Conservation (phyloP, 257 asterid genomes). For the Handroanthus guayacan region DNA sequence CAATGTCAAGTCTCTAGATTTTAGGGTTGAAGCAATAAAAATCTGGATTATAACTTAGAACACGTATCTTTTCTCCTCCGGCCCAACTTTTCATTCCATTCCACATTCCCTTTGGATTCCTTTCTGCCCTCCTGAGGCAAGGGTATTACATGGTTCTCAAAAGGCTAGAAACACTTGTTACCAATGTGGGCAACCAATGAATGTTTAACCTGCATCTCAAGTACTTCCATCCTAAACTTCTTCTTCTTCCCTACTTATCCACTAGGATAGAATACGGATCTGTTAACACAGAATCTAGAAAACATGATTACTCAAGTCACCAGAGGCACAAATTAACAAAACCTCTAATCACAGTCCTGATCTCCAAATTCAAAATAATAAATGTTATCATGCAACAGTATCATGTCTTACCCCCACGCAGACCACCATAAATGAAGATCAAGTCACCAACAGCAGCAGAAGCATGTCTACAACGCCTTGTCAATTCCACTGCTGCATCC, state of each 20-base stretch:
- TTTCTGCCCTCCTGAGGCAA: too few relatives aligned
- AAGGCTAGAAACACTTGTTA: too few relatives aligned
- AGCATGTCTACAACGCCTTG: constrained; percentile 98
- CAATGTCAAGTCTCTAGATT: constrained; percentile 4
- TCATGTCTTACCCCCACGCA: constrained; percentile 93
- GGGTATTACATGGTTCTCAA: too few relatives aligned
- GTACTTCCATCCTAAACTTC: neutral
- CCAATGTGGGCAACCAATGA: too few relatives aligned
- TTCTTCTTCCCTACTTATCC: neutral
- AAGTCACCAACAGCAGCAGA: constrained; percentile 98
- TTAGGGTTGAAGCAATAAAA: neutral
- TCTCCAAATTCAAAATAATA: constrained; percentile 20
- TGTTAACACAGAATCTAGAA: constrained; percentile 22
- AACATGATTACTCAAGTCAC: constrained; percentile 25
- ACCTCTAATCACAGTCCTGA: constrained; percentile 14
- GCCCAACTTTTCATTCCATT: too few relatives aligned
- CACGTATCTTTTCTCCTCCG: too few relatives aligned
- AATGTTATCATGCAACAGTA: constrained; percentile 15
- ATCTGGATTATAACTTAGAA: neutral
- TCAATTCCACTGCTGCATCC: constrained; percentile 92
- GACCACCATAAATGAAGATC: constrained; percentile 95
- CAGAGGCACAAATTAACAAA: constrained; percentile 19
- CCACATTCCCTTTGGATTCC: too few relatives aligned
- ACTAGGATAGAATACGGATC: constrained; percentile 6
- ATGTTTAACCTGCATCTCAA: too few relatives aligned